Base-by-base conservation (phyloP, 2,329 filamentous ascomycete genomes). In the Tolypocladium endophyticum region DNA sequence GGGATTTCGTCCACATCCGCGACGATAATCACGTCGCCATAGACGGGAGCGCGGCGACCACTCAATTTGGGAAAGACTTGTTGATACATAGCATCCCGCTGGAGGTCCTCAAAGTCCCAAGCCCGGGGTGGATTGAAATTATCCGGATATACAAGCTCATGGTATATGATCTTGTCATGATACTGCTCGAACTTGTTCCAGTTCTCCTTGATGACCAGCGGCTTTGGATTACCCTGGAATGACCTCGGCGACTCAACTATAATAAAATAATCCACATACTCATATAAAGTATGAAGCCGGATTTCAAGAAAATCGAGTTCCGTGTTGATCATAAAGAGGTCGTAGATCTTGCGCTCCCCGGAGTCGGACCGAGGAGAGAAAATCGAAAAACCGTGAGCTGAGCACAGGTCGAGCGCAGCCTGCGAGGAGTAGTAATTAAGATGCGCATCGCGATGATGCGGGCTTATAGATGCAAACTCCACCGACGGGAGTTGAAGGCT, bases 241-340 rank as follows among this genome's bases (percentile, higher is more conserved):
- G 84, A 86, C 56, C 73, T 77, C 23, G 73, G 69, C 0, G 81
- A 79, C 72, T 88, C 85, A 57, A 87, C 77, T 39, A 88, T 77
- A 65, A 88, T 75, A 64, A 86, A 88, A 71, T 86, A 86, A 72
- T 88, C 85, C 61, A 87, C 83, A 50, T 80, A 72, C 45, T 79
- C 70, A 60, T 81, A 80, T 20, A 85, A 77, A 3, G 81, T 81
- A 65, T 83, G 77, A 3, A 88, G 74, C 14, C 84, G 81, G 55
- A 88, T 81, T 69, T 88, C 85, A 50, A 88, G 76, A 78, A 83
- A 85, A 71, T 87, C 85, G 16, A 87, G 75, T 71, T 87, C 85
- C 3, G 77, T 80, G 64, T 84, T 86, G 64, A 87, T 71, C 76
- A 87, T 80, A 65, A 86, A 76, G 1, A 88, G 74, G 67, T 88